Conservation (phyloP, 148 eudicot species). For the Amaranthus palmeri region DNA sequence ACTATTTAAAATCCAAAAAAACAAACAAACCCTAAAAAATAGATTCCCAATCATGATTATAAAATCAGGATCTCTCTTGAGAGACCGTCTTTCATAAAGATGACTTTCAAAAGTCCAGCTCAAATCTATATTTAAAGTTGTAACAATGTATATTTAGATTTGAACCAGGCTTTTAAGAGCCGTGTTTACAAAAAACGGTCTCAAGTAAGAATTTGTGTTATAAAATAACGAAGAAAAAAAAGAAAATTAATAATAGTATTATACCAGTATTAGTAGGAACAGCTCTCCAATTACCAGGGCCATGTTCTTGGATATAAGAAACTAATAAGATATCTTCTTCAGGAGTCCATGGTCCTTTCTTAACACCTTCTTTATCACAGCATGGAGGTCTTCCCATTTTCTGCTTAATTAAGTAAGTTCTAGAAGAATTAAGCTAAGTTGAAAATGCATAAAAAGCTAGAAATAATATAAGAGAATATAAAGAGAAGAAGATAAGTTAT, state of each 20-base stretch:
- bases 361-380: constrained; percentile 27
- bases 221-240: too few species aligned
- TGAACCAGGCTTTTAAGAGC: too few species aligned
- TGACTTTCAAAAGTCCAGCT: too few species aligned
- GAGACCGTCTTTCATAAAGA: too few species aligned
- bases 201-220: too few species aligned
- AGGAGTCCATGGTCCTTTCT: constrained; percentile 40
- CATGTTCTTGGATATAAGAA: constrained; percentile 28
- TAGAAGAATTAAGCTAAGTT: neutral
- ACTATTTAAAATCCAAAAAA: too few species aligned
- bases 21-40: too few species aligned
- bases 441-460: constrained; percentile 11
- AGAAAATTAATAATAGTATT: neutral
- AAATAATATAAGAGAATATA: neutral
- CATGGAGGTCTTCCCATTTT: constrained; percentile 56
- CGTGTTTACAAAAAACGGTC: too few species aligned
- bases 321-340: constrained; percentile 34
- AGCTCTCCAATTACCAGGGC: constrained; percentile 31
- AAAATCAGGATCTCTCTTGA: too few species aligned
- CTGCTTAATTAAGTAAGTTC: neutral
- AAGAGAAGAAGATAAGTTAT: neutral
- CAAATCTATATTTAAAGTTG: too few species aligned
- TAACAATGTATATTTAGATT: too few species aligned
- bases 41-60: too few species aligned
- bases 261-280: constrained; percentile 32